Conservation (phyloP, 306 rosid genomes). For the Alnus glutinosa region DNA sequence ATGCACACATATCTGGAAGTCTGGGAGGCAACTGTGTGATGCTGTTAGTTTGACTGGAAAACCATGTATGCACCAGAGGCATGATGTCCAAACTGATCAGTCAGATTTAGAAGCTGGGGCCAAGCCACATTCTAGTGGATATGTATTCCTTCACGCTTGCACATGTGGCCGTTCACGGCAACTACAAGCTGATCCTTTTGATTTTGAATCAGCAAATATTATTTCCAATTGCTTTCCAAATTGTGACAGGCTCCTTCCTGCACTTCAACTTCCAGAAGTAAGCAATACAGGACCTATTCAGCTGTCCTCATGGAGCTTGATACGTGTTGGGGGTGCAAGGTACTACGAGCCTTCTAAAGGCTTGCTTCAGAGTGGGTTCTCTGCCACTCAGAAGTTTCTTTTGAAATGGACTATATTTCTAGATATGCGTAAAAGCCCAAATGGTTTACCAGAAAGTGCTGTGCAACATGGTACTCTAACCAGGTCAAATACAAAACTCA, state of each 20-base stretch:
- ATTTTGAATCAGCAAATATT: slow-evolving; percentile 75
- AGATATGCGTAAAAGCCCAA: slow-evolving; percentile 44
- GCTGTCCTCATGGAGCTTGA: slow-evolving; percentile 76
- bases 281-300: slow-evolving; percentile 52
- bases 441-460: slow-evolving; percentile 39
- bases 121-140: slow-evolving; percentile 81
- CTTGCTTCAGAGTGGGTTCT: slow-evolving; percentile 89
- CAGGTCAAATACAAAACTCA: slow-evolving; percentile 23
- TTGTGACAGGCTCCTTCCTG: slow-evolving; percentile 80
- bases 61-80: slow-evolving; percentile 90
- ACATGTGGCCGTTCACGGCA: slow-evolving; percentile 86
- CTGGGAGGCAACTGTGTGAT: slow-evolving; percentile 90
- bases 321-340: slow-evolving; percentile 80
- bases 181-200: slow-evolving; percentile 80
- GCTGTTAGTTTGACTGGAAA: slow-evolving; percentile 91
- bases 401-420: slow-evolving; percentile 61
- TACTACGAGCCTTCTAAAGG: slow-evolving; percentile 89
- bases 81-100: slow-evolving; percentile 46
- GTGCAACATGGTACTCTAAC: slow-evolving; percentile 42
- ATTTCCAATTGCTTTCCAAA: slow-evolving; percentile 59
- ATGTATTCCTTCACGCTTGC: slow-evolving; percentile 83
- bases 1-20: slow-evolving; percentile 80
- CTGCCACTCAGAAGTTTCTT: slow-evolving; percentile 67
- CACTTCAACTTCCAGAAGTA: slow-evolving; percentile 63
- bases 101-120: slow-evolving; percentile 31